These are phyloP conservation scores for Combretum micranthum DNA, from an alignment of 345 rosid species.

Conservation along the genomic window DNA sequence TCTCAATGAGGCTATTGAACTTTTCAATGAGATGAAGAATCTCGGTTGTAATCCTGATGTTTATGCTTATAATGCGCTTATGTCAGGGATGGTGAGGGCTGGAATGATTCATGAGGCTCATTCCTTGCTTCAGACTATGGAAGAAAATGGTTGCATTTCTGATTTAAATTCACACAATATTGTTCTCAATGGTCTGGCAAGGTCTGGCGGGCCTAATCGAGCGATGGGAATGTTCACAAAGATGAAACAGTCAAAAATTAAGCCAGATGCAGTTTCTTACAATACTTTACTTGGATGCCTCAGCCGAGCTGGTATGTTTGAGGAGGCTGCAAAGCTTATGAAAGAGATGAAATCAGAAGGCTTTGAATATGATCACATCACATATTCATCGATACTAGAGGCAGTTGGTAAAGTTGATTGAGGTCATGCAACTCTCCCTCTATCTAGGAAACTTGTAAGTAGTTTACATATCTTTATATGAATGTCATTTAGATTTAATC, in stretches of 20 bases:
- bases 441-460: slow-evolving; percentile 13
- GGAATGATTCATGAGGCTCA: slow-evolving; percentile 80
- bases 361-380: slow-evolving; percentile 71
- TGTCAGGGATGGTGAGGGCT: slow-evolving; percentile 89
- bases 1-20: slow-evolving; percentile 59
- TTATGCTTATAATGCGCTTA: slow-evolving; percentile 77
- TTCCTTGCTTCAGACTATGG: slow-evolving; percentile 66
- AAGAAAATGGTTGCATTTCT: slow-evolving; percentile 52
- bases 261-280: slow-evolving; percentile 76
- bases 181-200: slow-evolving; percentile 75
- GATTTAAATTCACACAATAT: slow-evolving; percentile 84
- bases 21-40: slow-evolving; percentile 80
- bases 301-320: slow-evolving; percentile 80
- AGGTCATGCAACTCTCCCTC: slow-evolving; percentile 17
- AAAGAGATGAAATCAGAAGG: slow-evolving; percentile 75
- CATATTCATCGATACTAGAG: slow-evolving; percentile 85
- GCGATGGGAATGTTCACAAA: slow-evolving; percentile 59
- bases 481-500: too few relatives aligned
- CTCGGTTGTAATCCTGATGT: slow-evolving; percentile 76
- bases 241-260: slow-evolving; percentile 47
- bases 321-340: slow-evolving; percentile 88
- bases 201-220: slow-evolving; percentile 49
- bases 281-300: slow-evolving; percentile 84
- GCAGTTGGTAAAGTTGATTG: slow-evolving; percentile 85
- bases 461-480: too few relatives aligned